Percentiles rank a stretch among this genome's conserved stretches.
phyloP scores from a whole-genome alignment of 805 yeast genomes.

The Pichia paraexigua region DNA sequence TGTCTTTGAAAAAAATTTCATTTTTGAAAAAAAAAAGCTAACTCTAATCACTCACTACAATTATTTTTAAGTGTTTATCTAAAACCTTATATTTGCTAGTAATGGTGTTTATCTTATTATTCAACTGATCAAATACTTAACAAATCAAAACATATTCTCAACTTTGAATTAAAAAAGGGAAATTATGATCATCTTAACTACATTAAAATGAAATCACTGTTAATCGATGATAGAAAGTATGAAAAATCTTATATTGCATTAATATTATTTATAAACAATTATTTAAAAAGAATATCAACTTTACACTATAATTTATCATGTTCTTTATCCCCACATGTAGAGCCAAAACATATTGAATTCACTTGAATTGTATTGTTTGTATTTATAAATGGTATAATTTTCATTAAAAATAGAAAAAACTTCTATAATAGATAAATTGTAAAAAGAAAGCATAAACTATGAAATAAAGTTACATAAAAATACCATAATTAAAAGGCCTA shows the following conservation, averaged over 20 bases:
- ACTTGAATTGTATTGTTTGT: background rate
- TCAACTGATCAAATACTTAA: no score
- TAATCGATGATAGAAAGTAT: no score
- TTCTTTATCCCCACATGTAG: background rate
- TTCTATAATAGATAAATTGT: background rate
- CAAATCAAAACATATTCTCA: background rate
- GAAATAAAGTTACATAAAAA: background rate
- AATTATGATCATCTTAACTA: slow-evolving; percentile 13
- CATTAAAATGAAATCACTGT: slow-evolving; percentile 19
- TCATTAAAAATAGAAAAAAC: background rate
- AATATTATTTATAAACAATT: slow-evolving; percentile 6
- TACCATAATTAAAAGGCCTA: background rate
- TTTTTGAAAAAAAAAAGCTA: no score
- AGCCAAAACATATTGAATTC: no score
- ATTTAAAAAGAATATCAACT: no score
- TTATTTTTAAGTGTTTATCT: no score
- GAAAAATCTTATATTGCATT: slow-evolving; percentile 37
- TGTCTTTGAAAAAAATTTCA: no score
- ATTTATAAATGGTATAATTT: background rate
- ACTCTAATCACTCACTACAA: no score
- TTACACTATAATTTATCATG: background rate
- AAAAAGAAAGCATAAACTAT: background rate
- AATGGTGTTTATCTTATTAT: no score
- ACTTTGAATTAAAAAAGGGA: background rate
- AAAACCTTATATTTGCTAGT: background rate